Base-by-base conservation (phyloP, 2,329 filamentous ascomycete genomes). In the Neoascochyta sp. region DNA sequence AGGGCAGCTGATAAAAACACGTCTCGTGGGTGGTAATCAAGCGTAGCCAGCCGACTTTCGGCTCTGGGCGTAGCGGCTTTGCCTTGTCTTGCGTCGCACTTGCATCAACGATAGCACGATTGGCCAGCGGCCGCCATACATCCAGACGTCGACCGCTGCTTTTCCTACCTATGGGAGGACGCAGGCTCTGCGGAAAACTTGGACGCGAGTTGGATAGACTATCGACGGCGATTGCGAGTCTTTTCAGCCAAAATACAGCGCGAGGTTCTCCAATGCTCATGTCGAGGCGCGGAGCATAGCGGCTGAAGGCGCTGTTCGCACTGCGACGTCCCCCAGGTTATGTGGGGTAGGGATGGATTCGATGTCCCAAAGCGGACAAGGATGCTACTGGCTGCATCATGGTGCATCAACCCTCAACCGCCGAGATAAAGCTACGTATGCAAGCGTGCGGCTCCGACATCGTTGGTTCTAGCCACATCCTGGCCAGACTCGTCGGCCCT, bases 1-100 rank as follows among this genome's bases (percentile, higher is more conserved):
- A 50, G 47, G 50, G 45, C 43, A 47, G 50, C 47, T 53, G 50
- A 53, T 53, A 48, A 45, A 48, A 50, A 27, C 34, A 31, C 40
- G 31, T 34, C 34, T 32, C 49, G 40, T 44, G 49, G 43, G 44
- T 40, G 30, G 39, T 31, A 26, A 34, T 35, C 32, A 31, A 39
- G 37, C 27, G 31, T 24, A 26, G 34, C 22, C 25, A 30, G 47
- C 45, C 41, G 45, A 45, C 41, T 41, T 41, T 52, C 47, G 47
- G 50, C 40, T 39, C 30, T 40, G 37, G 24, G 20, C 18, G 25
- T 36, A 22, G 23, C 27, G 28, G 29, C 29, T 24, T 34, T 38
- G 25, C 13, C 16, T 23, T 14, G 29, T 32, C 30, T 31, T 37
- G 40, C 39, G 27, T 34, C 39, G 29, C 43, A 29, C 26, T 16